Evolutionary conservation across 805 yeast species (phyloP), one percentile per base, ranked within the genome.

Genomic region (Myxozyma udenii): DNA sequence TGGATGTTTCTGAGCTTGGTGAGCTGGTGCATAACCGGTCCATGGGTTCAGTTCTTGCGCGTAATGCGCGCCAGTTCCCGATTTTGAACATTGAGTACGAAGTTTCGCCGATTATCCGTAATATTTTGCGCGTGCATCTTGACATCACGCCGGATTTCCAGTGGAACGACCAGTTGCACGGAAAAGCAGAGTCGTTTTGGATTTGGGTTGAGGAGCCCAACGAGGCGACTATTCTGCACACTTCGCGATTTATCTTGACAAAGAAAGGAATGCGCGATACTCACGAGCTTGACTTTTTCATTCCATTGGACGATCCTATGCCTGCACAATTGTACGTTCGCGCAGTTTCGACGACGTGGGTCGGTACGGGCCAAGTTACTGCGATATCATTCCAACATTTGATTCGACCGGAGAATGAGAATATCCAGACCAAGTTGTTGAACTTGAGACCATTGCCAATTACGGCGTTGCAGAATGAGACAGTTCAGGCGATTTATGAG

Each of bases 131-230:
- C 48, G 79, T 93, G 24, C 89, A 85, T 63, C 77, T 86, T 1
- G 67, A 70, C 5, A 68, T 93, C 22, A 80, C 76, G 30, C 82
- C 96, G 0, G 89, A 86, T 61, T 95, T 93, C 67, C 70, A 73
- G 6, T 93, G 98, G 98, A 95, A 88, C 68, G 79, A 75, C 39
- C 78, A 76, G 50, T 71, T 78, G 48, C 98, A 93, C 68, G 96
- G 96, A 0, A 79, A 77, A 57, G 84, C 86, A 1, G 95, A 89
- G 66, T 77, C 83, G 60, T 93, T 89, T 63, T 93, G 98, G 98
- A 76, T 93, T 2, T 77, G 91, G 57, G 95, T 91, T 4, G 98
- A 90, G 66, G 95, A 87, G 58, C 80, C 91, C 2, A 87, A 84
- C 49, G 78, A 79, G 46, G 78, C 86, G 0, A 77, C 77, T 52